A percentile compares a stretch with the other conserved stretches of the same genome.
Conservation (phyloP, 164 flowering plant species). For the Tetracentron sinense region DNA sequence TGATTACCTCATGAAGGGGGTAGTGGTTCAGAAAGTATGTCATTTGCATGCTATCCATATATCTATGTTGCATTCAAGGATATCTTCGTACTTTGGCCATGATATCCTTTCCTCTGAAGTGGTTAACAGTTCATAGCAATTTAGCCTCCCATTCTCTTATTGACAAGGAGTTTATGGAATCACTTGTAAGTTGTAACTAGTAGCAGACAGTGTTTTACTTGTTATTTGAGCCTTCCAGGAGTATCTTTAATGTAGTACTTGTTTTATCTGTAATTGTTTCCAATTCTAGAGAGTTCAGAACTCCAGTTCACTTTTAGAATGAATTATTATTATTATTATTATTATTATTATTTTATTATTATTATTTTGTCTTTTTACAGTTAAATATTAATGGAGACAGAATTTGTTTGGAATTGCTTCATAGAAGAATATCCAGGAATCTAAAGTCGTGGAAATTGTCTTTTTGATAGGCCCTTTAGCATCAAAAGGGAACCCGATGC, state of each 20-base stretch:
- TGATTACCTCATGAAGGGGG: background rate
- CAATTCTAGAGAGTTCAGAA: background rate
- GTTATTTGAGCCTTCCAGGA: background rate
- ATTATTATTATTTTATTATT: too few relatives aligned
- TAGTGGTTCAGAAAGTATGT: background rate
- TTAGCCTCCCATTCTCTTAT: background rate
- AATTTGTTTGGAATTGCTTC: constrained; percentile 9
- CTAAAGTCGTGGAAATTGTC: constrained; percentile 4
- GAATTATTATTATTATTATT: background rate
- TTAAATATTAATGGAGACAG: constrained; percentile 15
- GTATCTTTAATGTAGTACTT: background rate
- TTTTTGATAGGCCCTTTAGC: background rate
- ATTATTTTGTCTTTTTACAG: constrained; percentile 11
- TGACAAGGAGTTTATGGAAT: background rate
- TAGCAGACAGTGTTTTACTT: background rate
- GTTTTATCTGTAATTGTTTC: too few relatives aligned
- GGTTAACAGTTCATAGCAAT: too few relatives aligned
- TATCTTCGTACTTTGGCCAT: background rate
- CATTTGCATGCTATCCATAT: too few relatives aligned
- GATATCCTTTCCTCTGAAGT: background rate
- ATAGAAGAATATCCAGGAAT: constrained; percentile 9
- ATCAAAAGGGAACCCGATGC: constrained; percentile 5
- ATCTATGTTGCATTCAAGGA: background rate
- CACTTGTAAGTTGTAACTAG: background rate
- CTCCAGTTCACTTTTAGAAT: background rate